phyloP scores from a whole-genome alignment of 345 rosid genomes.

The Kernera saxatilis region DNA sequence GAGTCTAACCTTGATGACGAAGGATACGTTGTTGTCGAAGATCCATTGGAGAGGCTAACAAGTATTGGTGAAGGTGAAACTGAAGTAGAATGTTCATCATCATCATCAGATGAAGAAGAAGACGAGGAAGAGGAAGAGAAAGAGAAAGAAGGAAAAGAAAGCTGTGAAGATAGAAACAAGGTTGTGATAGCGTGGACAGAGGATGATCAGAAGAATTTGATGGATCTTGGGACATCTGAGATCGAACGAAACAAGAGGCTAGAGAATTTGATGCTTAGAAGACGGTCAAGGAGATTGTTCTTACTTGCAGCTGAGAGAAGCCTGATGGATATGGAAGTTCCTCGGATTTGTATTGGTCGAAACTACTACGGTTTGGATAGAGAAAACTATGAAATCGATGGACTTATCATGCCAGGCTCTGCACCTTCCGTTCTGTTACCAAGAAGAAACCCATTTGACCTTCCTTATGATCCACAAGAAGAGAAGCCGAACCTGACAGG shows the following conservation, averaged over 20 bases:
- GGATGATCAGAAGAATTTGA: slow-evolving; percentile 75
- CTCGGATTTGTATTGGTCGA: slow-evolving; percentile 41
- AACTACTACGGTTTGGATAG: slow-evolving; percentile 33
- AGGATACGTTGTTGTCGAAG: not conserved
- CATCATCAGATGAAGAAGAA: slow-evolving; percentile 25
- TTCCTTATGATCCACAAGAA: slow-evolving; percentile 74
- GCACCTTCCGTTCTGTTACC: slow-evolving; percentile 80
- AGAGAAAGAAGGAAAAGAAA: slow-evolving; percentile 40
- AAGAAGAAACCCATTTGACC: slow-evolving; percentile 66
- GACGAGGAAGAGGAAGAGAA: slow-evolving; percentile 29
- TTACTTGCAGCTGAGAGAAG: slow-evolving; percentile 42
- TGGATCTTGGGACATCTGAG: slow-evolving; percentile 85
- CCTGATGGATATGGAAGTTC: slow-evolving; percentile 36
- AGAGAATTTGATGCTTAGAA: slow-evolving; percentile 64
- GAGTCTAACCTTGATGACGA: slow-evolving; percentile 1
- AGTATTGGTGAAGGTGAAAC: slow-evolving; percentile 24
- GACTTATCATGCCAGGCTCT: slow-evolving; percentile 55
- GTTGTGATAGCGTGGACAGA: slow-evolving; percentile 66
- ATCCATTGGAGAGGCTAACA: slow-evolving; percentile 14
- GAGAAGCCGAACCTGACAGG: slow-evolving; percentile 68
- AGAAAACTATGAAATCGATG: slow-evolving; percentile 25
- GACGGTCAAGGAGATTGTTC: slow-evolving; percentile 55
- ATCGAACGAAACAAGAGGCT: slow-evolving; percentile 74
- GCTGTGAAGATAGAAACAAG: slow-evolving; percentile 23
- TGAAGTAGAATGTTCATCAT: slow-evolving; percentile 36